Evolutionary conservation across 2,329 filamentous ascomycete genomes (phyloP).

Genomic region (Colletotrichum musicola): DNA sequence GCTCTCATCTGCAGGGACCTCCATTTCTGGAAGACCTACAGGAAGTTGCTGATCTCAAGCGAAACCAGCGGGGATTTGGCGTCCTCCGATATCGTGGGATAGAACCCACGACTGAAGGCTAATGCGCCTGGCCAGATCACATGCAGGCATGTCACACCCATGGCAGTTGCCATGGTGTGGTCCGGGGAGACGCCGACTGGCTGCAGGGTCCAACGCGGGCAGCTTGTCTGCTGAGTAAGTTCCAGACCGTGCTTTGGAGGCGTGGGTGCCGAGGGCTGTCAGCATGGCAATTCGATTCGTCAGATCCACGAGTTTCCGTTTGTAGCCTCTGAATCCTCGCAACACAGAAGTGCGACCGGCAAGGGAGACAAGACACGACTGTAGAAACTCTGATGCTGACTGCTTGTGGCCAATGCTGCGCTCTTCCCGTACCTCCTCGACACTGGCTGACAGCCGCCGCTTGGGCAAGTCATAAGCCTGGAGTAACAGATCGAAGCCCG

Average conservation of each 20-base stretch:
- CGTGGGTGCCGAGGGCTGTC: constrained; percentile 59
- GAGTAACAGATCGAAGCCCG: constrained; percentile 11
- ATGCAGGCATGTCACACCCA: constrained; percentile 59
- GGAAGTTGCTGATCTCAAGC: constrained; percentile 54
- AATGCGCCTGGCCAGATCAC: constrained; percentile 70
- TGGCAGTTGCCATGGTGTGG: constrained; percentile 57
- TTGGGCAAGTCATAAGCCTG: constrained; percentile 13
- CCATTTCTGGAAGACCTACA: constrained; percentile 55
- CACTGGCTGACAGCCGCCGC: constrained; percentile 16
- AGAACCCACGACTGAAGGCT: constrained; percentile 60
- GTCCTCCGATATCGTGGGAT: constrained; percentile 59
- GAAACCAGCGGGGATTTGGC: constrained; percentile 58
- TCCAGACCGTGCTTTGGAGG: constrained; percentile 43
- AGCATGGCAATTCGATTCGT: constrained; percentile 54
- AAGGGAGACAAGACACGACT: constrained; percentile 17
- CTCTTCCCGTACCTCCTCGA: constrained; percentile 55
- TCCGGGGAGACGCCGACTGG: constrained; percentile 53
- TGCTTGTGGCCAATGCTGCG: constrained; percentile 62
- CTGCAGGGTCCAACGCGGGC: constrained; percentile 36
- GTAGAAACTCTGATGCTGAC: constrained; percentile 50
- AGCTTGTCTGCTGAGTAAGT: constrained; percentile 19
- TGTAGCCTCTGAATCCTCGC: constrained; percentile 58
- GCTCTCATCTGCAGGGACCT: constrained; percentile 64
- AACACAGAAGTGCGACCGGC: constrained; percentile 39
- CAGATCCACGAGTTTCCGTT: constrained; percentile 57